A percentile compares a stretch with the other conserved stretches of the same genome.
Evolutionary conservation across 768 basidiomycete genomes (phyloP).

Genomic region (Boletus bicolor): DNA sequence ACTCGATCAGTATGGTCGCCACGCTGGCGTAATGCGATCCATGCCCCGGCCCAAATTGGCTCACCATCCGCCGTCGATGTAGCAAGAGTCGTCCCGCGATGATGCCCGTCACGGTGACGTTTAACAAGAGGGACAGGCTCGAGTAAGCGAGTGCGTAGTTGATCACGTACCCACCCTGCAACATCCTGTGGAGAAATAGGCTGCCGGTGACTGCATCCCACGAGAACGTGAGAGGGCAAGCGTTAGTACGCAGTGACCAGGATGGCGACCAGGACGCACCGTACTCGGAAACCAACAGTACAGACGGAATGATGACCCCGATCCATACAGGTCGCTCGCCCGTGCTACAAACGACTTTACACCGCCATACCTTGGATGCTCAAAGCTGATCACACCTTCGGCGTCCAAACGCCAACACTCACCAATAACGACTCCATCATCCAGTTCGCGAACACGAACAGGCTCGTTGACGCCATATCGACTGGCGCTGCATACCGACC

Average conservation of each 20-base stretch:
- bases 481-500: background rate
- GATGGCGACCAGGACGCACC: conserved; percentile 3
- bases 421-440: conserved; percentile 23
- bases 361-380: conserved; percentile 22
- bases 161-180: background rate
- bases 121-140: conserved; percentile 13
- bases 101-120: conserved; percentile 15
- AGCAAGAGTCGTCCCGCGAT: conserved; percentile 16
- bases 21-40: conserved; percentile 10
- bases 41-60: conserved; percentile 12
- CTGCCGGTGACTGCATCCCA: conserved; percentile 2
- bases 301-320: conserved; percentile 7
- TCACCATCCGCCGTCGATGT: conserved; percentile 9
- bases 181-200: conserved; percentile 1
- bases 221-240: background rate
- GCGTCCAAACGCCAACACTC: background rate
- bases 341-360: conserved; percentile 15
- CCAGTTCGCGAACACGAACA: conserved; percentile 21
- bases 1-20: conserved; percentile 17
- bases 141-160: conserved; percentile 4
- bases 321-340: conserved; percentile 8
- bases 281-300: conserved; percentile 9
- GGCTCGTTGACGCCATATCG: background rate
- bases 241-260: background rate
- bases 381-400: background rate